Evolutionary conservation across 305 asterid genomes (phyloP), one percentile per base, ranked within the genome.

Genomic region (Salvia sclarea): DNA sequence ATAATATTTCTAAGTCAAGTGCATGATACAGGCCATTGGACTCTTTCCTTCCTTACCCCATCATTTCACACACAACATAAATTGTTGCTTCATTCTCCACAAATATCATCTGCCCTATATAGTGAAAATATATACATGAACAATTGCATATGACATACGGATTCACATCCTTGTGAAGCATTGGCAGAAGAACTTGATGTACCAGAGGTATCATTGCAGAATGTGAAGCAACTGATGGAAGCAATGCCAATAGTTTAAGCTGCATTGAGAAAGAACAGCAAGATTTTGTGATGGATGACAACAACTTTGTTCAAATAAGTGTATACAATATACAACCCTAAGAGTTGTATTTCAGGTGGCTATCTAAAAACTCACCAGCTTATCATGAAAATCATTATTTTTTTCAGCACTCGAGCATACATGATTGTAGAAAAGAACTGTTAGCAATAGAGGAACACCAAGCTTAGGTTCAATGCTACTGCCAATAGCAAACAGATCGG

Each of bases 221-320:
- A 78, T 91, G 92, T 56, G 98, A 85, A 74, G 92, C 97, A 78
- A 88, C 89, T 59, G 93, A 83, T 10, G 99, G 95, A 49, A 94
- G 92, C 88, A 86, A 66, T 31, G 81, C 83, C 88, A 92, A 79
- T 68, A 94, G 88, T 78, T 91, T 88, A 73, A 91, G 84, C 99
- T 94, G 99, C 87, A 79, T 66, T 63, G 40, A 45, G 20, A 77
- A 70, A 58, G 50, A 40, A 70, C 5, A 59, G 45, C 8, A 72
- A 67, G 10, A 30, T 41, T 52, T 68, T 61, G 72, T 38, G 63
- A 72, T 54, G 49, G 68, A 55, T 30, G 49, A 41, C 44, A 59
- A 50, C 21, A 54, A 68, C 70, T 31, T 43, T 28, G 41, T 63
- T 31, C 44, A 48, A 52, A 58, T 22, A 68, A 57, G 56, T 40